Conservation (phyloP, 345 rosid species). For the Arabis alpina region DNA sequence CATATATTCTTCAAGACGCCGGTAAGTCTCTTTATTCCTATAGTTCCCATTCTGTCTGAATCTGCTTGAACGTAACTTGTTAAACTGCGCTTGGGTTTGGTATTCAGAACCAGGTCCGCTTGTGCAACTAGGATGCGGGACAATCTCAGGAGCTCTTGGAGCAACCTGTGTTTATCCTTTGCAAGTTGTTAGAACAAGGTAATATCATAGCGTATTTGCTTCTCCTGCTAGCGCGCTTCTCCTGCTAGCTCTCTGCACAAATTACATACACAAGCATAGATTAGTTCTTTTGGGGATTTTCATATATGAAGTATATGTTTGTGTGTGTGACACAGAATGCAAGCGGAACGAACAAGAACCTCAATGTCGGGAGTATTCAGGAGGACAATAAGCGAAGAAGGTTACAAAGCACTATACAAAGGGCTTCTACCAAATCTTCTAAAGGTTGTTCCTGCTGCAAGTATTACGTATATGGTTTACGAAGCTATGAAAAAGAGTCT, state of each 20-base stretch:
- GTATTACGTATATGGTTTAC: constrained; percentile 62
- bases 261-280: background rate
- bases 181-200: constrained; percentile 96
- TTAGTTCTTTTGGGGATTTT: background rate
- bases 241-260: background rate
- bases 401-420: constrained; percentile 76
- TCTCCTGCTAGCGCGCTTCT: background rate
- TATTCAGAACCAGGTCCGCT: constrained; percentile 81
- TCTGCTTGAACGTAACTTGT: constrained; percentile 5
- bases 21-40: constrained; percentile 49
- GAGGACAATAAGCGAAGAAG: constrained; percentile 74
- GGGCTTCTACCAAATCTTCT: constrained; percentile 88
- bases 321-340: constrained; percentile 61
- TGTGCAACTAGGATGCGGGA: constrained; percentile 88
- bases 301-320: background rate
- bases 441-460: constrained; percentile 61
- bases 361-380: constrained; percentile 76
- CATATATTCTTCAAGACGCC: constrained; percentile 63
- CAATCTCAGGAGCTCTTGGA: constrained; percentile 84
- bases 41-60: background rate
- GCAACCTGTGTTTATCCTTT: constrained; percentile 96
- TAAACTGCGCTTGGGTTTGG: constrained; percentile 15
- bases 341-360: constrained; percentile 73
- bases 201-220: constrained; percentile 2
- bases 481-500: constrained; percentile 86